phyloP scores from a whole-genome alignment of 441 rosid genomes.

The Metrosideros polymorpha region DNA sequence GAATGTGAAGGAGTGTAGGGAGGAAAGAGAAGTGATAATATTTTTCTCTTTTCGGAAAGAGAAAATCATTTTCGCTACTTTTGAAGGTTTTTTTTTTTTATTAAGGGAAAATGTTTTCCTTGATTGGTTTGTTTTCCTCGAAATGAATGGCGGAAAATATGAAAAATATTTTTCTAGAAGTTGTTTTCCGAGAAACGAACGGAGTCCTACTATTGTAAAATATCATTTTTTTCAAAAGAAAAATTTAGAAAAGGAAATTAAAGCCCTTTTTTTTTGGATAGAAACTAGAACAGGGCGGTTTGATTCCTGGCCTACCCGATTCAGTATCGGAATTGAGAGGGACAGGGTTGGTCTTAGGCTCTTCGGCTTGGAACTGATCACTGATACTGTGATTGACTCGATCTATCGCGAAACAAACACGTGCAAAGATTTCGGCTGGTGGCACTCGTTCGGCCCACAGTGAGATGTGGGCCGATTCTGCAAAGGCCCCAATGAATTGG shows the following conservation, averaged over 20 bases:
- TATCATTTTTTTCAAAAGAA: neutral
- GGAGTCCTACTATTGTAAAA: no score
- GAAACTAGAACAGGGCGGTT: neutral
- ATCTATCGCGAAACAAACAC: neutral
- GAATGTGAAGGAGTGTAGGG: no score
- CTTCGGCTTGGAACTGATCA: neutral
- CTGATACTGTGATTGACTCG: neutral
- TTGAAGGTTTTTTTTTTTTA: no score
- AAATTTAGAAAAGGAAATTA: neutral
- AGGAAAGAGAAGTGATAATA: no score
- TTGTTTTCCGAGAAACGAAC: no score
- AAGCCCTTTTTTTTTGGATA: neutral
- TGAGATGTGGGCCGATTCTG: neutral
- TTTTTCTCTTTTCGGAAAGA: no score
- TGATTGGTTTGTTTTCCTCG: no score
- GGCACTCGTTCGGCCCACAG: neutral
- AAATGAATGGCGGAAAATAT: no score
- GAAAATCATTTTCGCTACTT: no score
- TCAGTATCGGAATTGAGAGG: neutral
- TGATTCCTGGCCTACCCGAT: fast-evolving
- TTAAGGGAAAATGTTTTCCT: no score
- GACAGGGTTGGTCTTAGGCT: neutral
- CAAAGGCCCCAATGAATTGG: neutral
- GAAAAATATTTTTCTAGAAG: no score
- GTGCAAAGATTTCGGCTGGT: neutral